Conservation (phyloP, 495 filamentous ascomycete genomes). For the Tuber indicum region DNA sequence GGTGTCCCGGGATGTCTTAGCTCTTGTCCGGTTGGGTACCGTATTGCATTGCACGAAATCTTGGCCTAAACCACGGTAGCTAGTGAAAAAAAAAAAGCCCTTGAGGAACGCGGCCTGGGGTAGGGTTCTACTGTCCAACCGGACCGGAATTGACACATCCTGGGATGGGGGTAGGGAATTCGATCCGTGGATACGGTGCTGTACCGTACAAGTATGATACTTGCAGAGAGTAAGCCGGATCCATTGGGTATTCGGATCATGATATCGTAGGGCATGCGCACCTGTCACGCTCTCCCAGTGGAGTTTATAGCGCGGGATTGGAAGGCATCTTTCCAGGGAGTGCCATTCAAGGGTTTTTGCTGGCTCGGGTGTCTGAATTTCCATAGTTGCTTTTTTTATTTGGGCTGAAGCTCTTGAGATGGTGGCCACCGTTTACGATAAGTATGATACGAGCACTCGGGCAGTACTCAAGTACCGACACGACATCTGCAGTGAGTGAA, state of each 20-base stretch:
- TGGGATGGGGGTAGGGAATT: background rate
- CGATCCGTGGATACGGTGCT: background rate
- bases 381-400: background rate
- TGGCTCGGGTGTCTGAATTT: background rate
- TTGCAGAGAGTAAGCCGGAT: background rate
- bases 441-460: background rate
- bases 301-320: background rate
- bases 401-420: background rate
- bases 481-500: background rate
- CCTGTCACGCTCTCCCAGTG: background rate
- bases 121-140: background rate
- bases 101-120: background rate
- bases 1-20: background rate
- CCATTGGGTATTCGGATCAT: background rate
- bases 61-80: background rate
- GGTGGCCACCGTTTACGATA: background rate
- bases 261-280: background rate
- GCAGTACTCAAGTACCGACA: background rate
- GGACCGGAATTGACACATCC: background rate
- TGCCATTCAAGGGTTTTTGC: background rate
- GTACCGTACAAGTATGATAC: too few relatives aligned
- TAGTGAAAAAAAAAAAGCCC: too few relatives aligned
- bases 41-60: background rate
- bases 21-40: background rate
- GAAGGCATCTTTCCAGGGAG: background rate